Evolutionary conservation across 179 eudicot species (phyloP).

Genomic region (Beta lomatogona): DNA sequence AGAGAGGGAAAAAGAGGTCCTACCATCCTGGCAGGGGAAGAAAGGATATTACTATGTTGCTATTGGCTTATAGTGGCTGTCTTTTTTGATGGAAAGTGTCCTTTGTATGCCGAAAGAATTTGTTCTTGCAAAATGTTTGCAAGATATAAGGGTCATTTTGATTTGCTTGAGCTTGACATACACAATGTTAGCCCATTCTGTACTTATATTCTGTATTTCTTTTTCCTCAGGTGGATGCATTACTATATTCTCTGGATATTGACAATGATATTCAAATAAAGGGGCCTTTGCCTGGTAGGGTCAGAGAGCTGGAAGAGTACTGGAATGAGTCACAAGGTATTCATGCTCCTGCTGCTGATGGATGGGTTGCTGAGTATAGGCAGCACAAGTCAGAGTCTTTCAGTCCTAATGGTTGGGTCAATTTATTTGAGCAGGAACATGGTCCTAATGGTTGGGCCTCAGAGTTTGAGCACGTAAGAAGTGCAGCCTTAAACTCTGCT

Average conservation of each 20-base stretch:
- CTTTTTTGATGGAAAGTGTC: neutral
- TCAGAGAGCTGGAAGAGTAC: slow-evolving; percentile 76
- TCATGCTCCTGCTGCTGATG: slow-evolving; percentile 64
- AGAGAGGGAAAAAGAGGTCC: neutral
- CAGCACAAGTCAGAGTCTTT: slow-evolving; percentile 50
- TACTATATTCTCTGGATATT: slow-evolving; percentile 83
- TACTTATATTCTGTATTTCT: neutral
- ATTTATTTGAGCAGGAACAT: slow-evolving; percentile 78
- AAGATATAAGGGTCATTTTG: neutral
- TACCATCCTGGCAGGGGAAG: too few species aligned
- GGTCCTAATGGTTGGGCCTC: slow-evolving; percentile 96
- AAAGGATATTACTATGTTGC: too few species aligned
- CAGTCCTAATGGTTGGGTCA: slow-evolving; percentile 77
- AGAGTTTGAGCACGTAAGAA: slow-evolving; percentile 90
- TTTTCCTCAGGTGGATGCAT: slow-evolving; percentile 69
- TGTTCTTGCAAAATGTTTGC: neutral
- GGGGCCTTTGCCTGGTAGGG: slow-evolving; percentile 81
- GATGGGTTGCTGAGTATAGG: slow-evolving; percentile 72
- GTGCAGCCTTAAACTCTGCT: slow-evolving; percentile 18
- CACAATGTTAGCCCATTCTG: neutral
- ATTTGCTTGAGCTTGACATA: slow-evolving; percentile 9
- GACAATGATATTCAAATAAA: slow-evolving; percentile 63
- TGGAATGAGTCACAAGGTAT: slow-evolving; percentile 91
- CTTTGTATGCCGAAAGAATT: neutral
- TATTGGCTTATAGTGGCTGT: neutral